Evolutionary conservation across 164 flowering plant genomes (phyloP), one percentile per base, ranked within the genome.

Genomic region (Aristolochia californica): DNA sequence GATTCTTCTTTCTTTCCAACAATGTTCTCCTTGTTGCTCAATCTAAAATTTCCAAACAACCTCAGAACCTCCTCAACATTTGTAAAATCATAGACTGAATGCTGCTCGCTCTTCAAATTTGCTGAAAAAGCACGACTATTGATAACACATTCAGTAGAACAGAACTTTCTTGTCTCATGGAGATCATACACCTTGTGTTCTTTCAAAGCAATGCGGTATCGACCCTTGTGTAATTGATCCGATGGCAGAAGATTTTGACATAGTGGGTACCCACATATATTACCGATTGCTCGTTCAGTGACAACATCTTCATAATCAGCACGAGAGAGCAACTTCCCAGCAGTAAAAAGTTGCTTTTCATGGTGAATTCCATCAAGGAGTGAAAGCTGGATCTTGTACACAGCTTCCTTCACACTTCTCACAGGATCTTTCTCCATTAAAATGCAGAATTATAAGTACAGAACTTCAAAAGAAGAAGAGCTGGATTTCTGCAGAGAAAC

Each of bases 151-250:
- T 34, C 57, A 0, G 87, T 59, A 0, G 88, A 83, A 66, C 99
- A 89, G 48, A 75, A 89, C 83, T 72, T 63, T 49, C 70, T 67
- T 0, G 86, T 77, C 61, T 93, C 97, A 1, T 72, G 74, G n/a
- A 83, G 70, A 50, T 93, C 97, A 63, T 82, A 84, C 5, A 89
- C 96, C 70, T 71, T 85, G 60, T 93, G 94, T 69, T 85, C 94
- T 72, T 81, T 88, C 28, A 85, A 58, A 0, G 97, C 82, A 53
- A 88, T 80, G 1, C 83, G 74, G 65, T 80, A 93, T 5, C 74
- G 81, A 0, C 94, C 88, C 68, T 78, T 82, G n/a, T 70, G 53
- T 15, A 69, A 65, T 1, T 61, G 61, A 50, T 76, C 77, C 0
- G 74, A 56, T 4, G 89, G 87, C 50, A 89, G 68, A 5, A 77